Base-by-base conservation (phyloP, 805 yeast species). In the Candida peoriensis region DNA sequence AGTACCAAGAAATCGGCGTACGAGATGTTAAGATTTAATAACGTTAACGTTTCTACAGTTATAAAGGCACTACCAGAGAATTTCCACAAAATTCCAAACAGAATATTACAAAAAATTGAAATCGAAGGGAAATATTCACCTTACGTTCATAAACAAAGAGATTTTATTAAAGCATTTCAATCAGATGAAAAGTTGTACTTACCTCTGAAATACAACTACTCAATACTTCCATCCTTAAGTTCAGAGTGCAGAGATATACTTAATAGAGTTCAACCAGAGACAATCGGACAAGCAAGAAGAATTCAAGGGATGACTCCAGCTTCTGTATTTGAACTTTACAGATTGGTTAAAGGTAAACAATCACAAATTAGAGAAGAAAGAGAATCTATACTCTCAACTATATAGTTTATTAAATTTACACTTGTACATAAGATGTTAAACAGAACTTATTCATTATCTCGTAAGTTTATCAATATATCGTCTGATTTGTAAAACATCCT, bases 251-350 rank as follows among this genome's bases (percentile, higher is more conserved):
- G 82, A 37, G 66, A 64, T 13, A 60, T 83, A 9, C 64, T 93
- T 36, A 84, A 86, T 48, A 68, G 70, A 9, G 77, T 86, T 12
- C 81, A 84, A 42, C 98, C 98, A 0, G 75, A 76, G 35, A 93
- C 97, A 0, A 76, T 93, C 29, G 97, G 97, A 0, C 97, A 93
- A 55, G 97, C 97, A 0, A 72, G 95, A 54, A 69, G 97, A 47
- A 82, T 90, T 10, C 95, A 93, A 51, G 97, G 98, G 1, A 78
- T 93, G 3, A 90, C 97, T 0, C 96, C 97, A 0, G 90, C 96
- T 0, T 93, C 96, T 0, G 66, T 86, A 13, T 82, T 87, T 43
- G 94, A 85, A 52, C 66, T 89, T 30, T 84, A 79, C 52, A 67
- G 78, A 41, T 55, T 81, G 36, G 66, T 54, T 6, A 59, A 55